A percentile compares a stretch with the other conserved stretches of the same genome.
phyloP scores from a whole-genome alignment of 2,329 filamentous ascomycete species.

The Colletotrichum echinochloae region DNA sequence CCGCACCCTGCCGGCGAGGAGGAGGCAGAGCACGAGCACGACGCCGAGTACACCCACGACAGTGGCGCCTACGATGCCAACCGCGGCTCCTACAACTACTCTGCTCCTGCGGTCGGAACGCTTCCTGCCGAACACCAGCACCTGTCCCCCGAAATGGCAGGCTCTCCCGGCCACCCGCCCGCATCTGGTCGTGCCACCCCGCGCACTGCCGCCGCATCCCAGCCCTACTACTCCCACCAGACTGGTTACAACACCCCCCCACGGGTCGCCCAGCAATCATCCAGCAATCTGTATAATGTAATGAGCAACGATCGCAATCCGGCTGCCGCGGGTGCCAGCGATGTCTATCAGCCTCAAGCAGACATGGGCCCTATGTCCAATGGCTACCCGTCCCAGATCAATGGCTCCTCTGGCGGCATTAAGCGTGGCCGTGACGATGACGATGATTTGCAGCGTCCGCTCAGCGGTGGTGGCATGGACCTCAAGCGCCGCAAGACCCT shows the following conservation, averaged over 20 bases:
- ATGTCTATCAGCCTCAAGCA: constrained; percentile 77
- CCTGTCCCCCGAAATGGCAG: constrained; percentile 84
- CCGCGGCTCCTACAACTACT: constrained; percentile 83
- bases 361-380: constrained; percentile 71
- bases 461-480: constrained; percentile 70
- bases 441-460: constrained; percentile 69
- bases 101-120: constrained; percentile 73
- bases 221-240: constrained; percentile 78
- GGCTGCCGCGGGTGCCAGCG: constrained; percentile 71
- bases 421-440: constrained; percentile 69
- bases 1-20: constrained; percentile 69
- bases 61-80: constrained; percentile 79
- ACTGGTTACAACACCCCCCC: constrained; percentile 84
- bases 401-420: constrained; percentile 64
- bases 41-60: constrained; percentile 89
- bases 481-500: constrained; percentile 86
- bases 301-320: constrained; percentile 83
- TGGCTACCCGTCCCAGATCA: constrained; percentile 76
- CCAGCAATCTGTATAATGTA: constrained; percentile 89
- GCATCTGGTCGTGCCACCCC: constrained; percentile 88
- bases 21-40: constrained; percentile 79
- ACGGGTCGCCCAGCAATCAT: constrained; percentile 71
- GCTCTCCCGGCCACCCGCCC: constrained; percentile 82
- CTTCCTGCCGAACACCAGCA: constrained; percentile 80
- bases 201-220: constrained; percentile 78